Conservation (phyloP, 2,329 filamentous ascomycete species). For the Madurella fahalii region DNA sequence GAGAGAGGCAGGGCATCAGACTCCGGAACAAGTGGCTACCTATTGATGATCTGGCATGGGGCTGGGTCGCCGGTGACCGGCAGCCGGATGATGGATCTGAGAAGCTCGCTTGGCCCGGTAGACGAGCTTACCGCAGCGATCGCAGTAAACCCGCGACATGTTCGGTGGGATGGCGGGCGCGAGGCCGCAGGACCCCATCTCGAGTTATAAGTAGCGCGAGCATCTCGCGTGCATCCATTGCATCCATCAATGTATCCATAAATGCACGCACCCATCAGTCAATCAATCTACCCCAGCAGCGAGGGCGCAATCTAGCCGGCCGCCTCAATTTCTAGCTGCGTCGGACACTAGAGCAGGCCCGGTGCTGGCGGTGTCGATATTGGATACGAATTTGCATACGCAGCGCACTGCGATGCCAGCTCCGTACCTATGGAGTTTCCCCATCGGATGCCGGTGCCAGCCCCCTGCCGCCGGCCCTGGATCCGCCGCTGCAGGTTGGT, state of each 20-base stretch:
- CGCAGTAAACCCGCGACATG: too few species aligned
- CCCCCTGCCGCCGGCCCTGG: not conserved
- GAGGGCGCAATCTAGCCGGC: conserved; percentile 19
- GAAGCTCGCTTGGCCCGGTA: too few species aligned
- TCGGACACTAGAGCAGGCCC: conserved; percentile 6
- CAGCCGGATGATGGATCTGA: not conserved
- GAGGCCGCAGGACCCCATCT: too few species aligned
- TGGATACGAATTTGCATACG: not conserved
- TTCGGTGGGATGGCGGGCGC: too few species aligned
- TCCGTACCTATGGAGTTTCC: not conserved
- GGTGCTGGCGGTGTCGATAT: not conserved
- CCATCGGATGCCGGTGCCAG: not conserved
- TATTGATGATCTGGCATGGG: not conserved
- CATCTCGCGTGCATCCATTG: too few species aligned
- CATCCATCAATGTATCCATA: not conserved
- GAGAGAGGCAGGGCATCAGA: not conserved
- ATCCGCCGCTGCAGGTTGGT: not conserved
- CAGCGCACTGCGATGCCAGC: not conserved
- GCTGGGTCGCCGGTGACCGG: not conserved
- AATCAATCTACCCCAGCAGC: not conserved
- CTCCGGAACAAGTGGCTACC: not conserved
- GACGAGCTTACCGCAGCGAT: too few species aligned
- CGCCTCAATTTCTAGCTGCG: conserved; percentile 14
- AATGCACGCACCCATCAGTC: too few species aligned
- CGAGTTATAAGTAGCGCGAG: too few species aligned